A percentile compares a stretch with the other conserved stretches of the same genome.
Conservation (phyloP, 495 filamentous ascomycete species). For the Geoglossum glabrum region DNA sequence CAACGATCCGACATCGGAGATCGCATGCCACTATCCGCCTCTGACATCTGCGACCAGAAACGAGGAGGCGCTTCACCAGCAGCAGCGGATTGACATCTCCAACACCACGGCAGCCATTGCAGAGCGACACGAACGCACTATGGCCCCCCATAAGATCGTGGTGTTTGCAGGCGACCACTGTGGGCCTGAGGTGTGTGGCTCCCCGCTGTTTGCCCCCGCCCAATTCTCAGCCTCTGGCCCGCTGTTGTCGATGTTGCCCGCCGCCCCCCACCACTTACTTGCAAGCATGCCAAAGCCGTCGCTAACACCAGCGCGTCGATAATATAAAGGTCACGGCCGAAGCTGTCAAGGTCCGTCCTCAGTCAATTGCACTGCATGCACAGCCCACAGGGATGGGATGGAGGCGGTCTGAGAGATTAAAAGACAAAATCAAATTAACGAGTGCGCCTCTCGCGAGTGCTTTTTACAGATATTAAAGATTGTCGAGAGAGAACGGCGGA, state of each 20-base stretch:
- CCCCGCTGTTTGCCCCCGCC: too few relatives aligned
- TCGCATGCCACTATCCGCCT: background rate
- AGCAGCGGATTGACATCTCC: background rate
- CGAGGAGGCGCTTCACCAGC: background rate
- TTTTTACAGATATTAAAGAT: constrained; percentile 46
- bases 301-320: background rate
- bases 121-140: background rate
- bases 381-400: background rate
- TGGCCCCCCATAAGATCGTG: constrained; percentile 4
- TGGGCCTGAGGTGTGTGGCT: constrained; percentile 79
- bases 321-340: constrained; percentile 45
- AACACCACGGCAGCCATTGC: background rate
- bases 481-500: constrained; percentile 45
- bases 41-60: background rate
- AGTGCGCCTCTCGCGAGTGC: background rate
- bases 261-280: too few relatives aligned
- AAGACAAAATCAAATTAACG: background rate
- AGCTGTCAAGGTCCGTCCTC: constrained; percentile 56
- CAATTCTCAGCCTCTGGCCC: too few relatives aligned
- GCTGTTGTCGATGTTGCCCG: too few relatives aligned
- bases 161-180: constrained; percentile 83
- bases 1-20: background rate
- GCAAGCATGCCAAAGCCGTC: too few relatives aligned
- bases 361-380: background rate
- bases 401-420: too few relatives aligned